phyloP scores from a whole-genome alignment of 2,329 filamentous ascomycete genomes.

The Fusarium subglutinans region DNA sequence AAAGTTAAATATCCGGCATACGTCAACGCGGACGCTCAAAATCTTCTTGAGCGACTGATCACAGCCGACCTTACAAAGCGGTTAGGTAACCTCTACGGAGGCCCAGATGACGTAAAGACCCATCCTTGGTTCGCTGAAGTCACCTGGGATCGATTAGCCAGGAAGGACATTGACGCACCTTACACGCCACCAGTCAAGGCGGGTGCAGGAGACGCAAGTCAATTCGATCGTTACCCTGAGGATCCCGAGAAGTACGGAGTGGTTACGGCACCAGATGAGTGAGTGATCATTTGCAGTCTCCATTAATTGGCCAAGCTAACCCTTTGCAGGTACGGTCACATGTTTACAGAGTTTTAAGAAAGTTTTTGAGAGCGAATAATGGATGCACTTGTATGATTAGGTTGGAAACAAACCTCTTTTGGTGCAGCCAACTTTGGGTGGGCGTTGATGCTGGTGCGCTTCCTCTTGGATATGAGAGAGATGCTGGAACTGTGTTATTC shows the following conservation, averaged over 20 bases:
- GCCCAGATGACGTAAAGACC: slow-evolving; percentile 90
- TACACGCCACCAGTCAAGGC: slow-evolving; percentile 97
- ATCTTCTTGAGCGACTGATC: slow-evolving; percentile 91
- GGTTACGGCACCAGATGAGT: slow-evolving; percentile 80
- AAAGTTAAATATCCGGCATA: slow-evolving; percentile 97
- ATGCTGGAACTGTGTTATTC: neutral
- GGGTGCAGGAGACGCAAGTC: slow-evolving; percentile 92
- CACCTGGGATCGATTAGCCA: slow-evolving; percentile 92
- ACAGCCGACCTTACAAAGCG: slow-evolving; percentile 95
- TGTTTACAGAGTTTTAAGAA: slow-evolving; percentile 78
- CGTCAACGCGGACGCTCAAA: slow-evolving; percentile 92
- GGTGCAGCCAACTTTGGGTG: slow-evolving; percentile 9
- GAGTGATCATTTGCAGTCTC: slow-evolving; percentile 52
- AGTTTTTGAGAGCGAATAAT: slow-evolving; percentile 21
- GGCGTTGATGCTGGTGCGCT: slow-evolving; percentile 10
- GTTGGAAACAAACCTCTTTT: slow-evolving; percentile 16
- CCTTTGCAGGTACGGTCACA: slow-evolving; percentile 69
- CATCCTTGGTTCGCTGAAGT: slow-evolving; percentile 98
- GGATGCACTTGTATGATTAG: slow-evolving; percentile 32
- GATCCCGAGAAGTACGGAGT: slow-evolving; percentile 92
- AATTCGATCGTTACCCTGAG: slow-evolving; percentile 98
- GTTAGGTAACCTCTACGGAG: slow-evolving; percentile 91
- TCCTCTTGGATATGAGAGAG: neutral
- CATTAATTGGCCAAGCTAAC: slow-evolving; percentile 21
- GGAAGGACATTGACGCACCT: slow-evolving; percentile 97